Conservation (phyloP, 2,329 filamentous ascomycete genomes). For the Colletotrichum musicola region DNA sequence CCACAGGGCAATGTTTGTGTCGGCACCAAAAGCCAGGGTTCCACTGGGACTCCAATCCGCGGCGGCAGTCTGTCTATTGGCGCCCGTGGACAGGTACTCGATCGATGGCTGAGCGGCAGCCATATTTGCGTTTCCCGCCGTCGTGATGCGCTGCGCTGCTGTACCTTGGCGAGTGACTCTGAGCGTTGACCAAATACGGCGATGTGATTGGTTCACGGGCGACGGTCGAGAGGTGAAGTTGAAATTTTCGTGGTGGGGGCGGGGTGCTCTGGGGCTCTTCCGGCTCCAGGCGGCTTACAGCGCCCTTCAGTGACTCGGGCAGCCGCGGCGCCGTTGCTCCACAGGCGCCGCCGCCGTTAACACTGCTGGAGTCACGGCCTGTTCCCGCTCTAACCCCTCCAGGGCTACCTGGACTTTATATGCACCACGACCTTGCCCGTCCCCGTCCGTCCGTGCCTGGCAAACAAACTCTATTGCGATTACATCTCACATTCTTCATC, state of each 20-base stretch:
- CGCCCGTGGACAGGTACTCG: conserved; percentile 79
- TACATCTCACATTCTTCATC: conserved; percentile 32
- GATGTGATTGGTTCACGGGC: conserved; percentile 52
- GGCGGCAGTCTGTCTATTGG: conserved; percentile 89
- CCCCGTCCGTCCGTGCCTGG: conserved; percentile 14
- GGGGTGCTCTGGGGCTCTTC: not conserved
- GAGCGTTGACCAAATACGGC: conserved; percentile 49
- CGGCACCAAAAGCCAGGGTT: conserved; percentile 87
- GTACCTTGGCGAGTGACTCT: conserved; percentile 44
- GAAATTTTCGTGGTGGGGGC: conserved; percentile 39
- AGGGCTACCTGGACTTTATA: conserved; percentile 1
- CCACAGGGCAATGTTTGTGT: conserved; percentile 92
- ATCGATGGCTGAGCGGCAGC: conserved; percentile 48
- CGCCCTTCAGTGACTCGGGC: conserved; percentile 15
- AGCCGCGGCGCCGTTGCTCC: conserved; percentile 33
- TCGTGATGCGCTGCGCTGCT: conserved; percentile 11
- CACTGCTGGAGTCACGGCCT: not conserved
- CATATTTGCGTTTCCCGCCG: conserved; percentile 39
- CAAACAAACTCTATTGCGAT: conserved; percentile 35
- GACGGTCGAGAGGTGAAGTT: conserved; percentile 36
- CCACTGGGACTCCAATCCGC: conserved; percentile 87
- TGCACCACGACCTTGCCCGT: not conserved
- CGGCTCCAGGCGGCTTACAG: conserved; percentile 31
- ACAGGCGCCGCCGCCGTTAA: conserved; percentile 18
- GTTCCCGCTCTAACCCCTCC: not conserved